These are phyloP conservation scores for Solanum chilense DNA, from an alignment of 257 asterid species.

Conservation along the genomic window DNA sequence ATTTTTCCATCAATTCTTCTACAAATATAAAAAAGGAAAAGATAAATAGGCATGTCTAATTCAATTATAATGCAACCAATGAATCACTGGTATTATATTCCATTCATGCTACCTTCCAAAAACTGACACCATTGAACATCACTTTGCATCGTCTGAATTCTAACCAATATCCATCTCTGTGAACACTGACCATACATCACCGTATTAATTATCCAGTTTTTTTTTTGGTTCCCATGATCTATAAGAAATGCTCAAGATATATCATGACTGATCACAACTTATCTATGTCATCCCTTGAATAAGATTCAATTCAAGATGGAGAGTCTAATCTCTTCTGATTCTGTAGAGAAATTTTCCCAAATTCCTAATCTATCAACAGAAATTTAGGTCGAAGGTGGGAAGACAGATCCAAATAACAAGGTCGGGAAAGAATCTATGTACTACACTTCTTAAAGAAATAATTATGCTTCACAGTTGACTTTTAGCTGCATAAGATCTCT, in stretches of 20 bases:
- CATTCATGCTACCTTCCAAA: neutral
- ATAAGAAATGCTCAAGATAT: neutral
- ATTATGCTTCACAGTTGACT: neutral
- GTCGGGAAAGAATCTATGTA: neutral
- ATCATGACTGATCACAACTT: neutral
- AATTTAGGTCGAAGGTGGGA: neutral
- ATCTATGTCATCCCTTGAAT: neutral
- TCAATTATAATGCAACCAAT: neutral
- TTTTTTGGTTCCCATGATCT: neutral
- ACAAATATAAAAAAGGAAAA: neutral
- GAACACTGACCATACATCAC: neutral
- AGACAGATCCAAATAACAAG: neutral
- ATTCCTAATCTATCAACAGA: neutral
- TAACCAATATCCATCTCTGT: neutral
- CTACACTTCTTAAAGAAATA: neutral
- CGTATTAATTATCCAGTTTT: neutral
- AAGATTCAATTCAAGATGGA: neutral
- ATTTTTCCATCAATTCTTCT: neutral
- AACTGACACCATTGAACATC: neutral
- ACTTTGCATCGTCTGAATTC: neutral
- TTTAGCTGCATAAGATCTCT: neutral
- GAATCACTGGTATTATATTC: neutral
- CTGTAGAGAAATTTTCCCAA: neutral
- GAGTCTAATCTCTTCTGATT: neutral
- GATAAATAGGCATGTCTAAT: neutral